Percentiles rank a stretch among this genome's conserved stretches.
Evolutionary conservation across 768 basidiomycete species (phyloP).

Genomic region (Boletus reticulatus): DNA sequence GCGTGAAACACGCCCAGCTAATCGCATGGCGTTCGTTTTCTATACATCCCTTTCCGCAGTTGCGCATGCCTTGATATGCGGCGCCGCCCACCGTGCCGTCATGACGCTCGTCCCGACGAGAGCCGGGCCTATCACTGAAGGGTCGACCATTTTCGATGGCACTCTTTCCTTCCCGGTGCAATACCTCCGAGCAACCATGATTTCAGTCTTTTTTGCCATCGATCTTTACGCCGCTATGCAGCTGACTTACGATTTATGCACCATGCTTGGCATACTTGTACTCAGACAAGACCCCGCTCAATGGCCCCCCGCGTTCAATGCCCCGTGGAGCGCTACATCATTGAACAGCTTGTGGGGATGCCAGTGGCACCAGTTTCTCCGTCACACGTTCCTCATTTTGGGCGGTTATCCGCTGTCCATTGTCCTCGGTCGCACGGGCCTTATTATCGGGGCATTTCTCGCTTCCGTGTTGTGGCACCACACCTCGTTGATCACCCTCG

Average conservation of each 20-base stretch:
- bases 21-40: background rate
- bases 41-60: background rate
- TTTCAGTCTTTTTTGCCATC: background rate
- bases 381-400: background rate
- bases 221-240: background rate
- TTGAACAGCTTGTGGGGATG: background rate
- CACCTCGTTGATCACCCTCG: background rate
- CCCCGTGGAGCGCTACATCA: background rate
- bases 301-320: background rate
- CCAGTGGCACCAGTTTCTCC: constrained; percentile 1
- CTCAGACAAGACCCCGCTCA: constrained; percentile 1
- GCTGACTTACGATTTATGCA: background rate
- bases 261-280: background rate
- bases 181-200: background rate
- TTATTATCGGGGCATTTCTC: background rate
- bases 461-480: background rate
- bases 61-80: background rate
- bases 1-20: background rate
- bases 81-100: background rate
- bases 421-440: background rate
- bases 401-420: background rate
- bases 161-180: background rate
- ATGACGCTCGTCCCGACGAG: background rate
- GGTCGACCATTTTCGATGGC: background rate
- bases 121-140: background rate